Evolutionary conservation across 2,329 filamentous ascomycete genomes (phyloP).

Genomic region (Orbilia javanica): DNA sequence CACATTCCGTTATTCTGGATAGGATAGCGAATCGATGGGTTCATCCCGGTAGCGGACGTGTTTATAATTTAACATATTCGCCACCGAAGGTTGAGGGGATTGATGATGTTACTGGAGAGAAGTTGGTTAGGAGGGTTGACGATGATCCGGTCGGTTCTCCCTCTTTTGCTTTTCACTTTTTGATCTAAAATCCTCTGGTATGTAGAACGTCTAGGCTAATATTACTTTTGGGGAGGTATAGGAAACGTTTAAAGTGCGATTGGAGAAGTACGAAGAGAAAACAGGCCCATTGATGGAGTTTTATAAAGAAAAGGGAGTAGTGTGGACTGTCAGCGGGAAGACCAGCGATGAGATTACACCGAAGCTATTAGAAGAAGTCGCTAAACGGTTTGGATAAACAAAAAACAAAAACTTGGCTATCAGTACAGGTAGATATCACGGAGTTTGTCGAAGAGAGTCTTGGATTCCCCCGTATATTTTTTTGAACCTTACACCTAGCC

Average conservation of each 20-base stretch:
- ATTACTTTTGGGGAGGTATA: slow-evolving; percentile 67
- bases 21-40: slow-evolving; percentile 94
- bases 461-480: background rate
- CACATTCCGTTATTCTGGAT: slow-evolving; percentile 85
- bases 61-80: slow-evolving; percentile 96
- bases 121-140: slow-evolving; percentile 83
- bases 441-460: background rate
- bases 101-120: slow-evolving; percentile 92
- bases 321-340: slow-evolving; percentile 88
- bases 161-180: too few species aligned
- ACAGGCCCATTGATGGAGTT: slow-evolving; percentile 87
- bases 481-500: too few species aligned
- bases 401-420: background rate
- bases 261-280: slow-evolving; percentile 87
- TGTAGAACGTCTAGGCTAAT: background rate
- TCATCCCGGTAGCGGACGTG: slow-evolving; percentile 87
- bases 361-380: slow-evolving; percentile 85
- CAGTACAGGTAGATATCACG: background rate
- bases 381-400: slow-evolving; percentile 74
- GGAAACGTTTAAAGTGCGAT: slow-evolving; percentile 83
- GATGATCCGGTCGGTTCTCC: slow-evolving; percentile 71
- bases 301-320: slow-evolving; percentile 83
- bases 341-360: slow-evolving; percentile 96
- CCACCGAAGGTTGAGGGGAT: slow-evolving; percentile 81
- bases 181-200: too few species aligned